Base-by-base conservation (phyloP, 495 filamentous ascomycete species). In the Podospora pseudocomata region DNA sequence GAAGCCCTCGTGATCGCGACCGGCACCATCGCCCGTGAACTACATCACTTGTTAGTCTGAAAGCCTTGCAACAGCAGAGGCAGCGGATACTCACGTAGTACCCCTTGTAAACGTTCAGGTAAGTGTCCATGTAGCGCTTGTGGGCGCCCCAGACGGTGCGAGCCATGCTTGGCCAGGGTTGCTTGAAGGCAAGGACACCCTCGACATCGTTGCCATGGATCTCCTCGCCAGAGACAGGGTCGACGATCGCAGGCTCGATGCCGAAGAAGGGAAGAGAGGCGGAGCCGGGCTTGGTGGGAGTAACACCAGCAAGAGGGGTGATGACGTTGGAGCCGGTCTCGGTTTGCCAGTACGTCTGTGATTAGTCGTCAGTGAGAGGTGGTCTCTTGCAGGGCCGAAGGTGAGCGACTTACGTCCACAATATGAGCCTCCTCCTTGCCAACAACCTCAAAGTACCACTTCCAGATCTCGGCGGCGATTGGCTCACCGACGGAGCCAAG, bases 281-380 rank as follows among this genome's bases (percentile, higher is more conserved):
- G 70, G 85, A 89, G 58, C 90, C 90, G 39, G 90, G 90, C 78
- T 93, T 93, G 39, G 91, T 92, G 5, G 91, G 90, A 9, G 90
- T 93, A 32, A 91, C 80, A 73, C 90, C 91, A 49, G 85, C 90
- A 30, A 93, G 85, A 18, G 90, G 90, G 5, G 90, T 88, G 72
- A 93, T 92, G 70, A 96, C 93, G 77, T 98, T 89, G 60, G 93
- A 98, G 65, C 95, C 95, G 11, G 95, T 99, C 84, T 99, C 95
- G 68, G 95, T 99, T 89, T 99, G 95, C 96, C 95, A 99, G 85
- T 99, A 99, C 59, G 95, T 99, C 93, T 98, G 74, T 63, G 55
- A 68, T 66, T 70, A 23, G 23, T 23, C 23, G 23, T 60, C 60
- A 59, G 66, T 67, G 32, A 56, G 60, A 15, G 55, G 39, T 20